Evolutionary conservation across 2,329 filamentous ascomycete species (phyloP), one percentile per base, ranked within the genome.

Genomic region (Neofusicoccum umdonicola): DNA sequence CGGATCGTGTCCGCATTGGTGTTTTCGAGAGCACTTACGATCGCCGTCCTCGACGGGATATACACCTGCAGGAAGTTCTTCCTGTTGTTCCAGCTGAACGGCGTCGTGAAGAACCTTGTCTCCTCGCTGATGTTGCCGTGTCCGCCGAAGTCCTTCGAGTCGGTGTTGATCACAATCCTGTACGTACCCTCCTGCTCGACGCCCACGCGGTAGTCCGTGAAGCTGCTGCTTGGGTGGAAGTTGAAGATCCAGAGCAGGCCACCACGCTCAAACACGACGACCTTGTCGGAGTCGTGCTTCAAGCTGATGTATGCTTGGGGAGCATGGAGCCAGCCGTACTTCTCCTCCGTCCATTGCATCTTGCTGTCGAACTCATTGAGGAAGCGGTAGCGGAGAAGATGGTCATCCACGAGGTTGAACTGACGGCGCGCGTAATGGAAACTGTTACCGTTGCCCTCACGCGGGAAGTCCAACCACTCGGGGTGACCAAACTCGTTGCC

Each of bases 401-500:
- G 70, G 75, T 99, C 95, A 62, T 97, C 92, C 0, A 92, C 89
- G 15, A 99, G 86, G 78, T 99, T 98, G 70, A 97, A 88, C 77
- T 97, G 94, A 66, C 95, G 90, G 22, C 95, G 88, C 2, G 93
- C 93, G 74, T 97, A 97, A 88, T 92, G 94, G 83, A 93, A 97
- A 51, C 91, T 95, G 79, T 97, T 96, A 73, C 88, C 81, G 80
- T 97, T 97, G 66, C 95, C 95, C 72, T 89, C 92, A 60, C 95
- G 91, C 3, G 95, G 95, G 79, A 99, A 99, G 77, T 99, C 95
- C 44, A 99, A 90, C 95, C 95, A 99, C 79, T 99, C 95, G 0
- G 95, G 95, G 75, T 99, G 95, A 0, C 95, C 95, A 73, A 99
- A 99, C 78, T 99, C 95, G 78, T 99, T 99, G 67, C 95, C 95